Base-by-base conservation (phyloP, 1,139 yeast genomes). In the Taphrina confusa region DNA sequence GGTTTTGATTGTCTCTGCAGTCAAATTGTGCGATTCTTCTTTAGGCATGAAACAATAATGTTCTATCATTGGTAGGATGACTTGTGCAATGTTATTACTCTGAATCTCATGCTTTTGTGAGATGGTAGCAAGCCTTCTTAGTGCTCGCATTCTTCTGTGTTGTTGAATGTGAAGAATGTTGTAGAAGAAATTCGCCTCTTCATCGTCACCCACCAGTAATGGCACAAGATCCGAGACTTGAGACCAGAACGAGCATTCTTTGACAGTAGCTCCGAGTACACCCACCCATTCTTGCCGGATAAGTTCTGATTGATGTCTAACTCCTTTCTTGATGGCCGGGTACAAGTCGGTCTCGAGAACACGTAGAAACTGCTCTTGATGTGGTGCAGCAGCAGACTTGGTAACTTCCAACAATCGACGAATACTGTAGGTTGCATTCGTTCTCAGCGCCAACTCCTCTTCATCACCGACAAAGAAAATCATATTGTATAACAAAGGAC, bases 91-190 rank as follows among this genome's bases (percentile, higher is more conserved):
- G 66, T 83, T 84, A 40, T 77, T 75, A 39, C 82, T 82, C 1
- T 79, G 73, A 12, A 91, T 72, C 22, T 66, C 63, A 9, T 67
- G 66, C 27, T 73, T 66, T 12, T 65, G 55, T 0, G 78, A 75
- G 47, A 75, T 65, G 6, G 76, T 76, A 27, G 78, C 76, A 33
- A 89, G 74, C 62, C 87, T 79, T 66, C 82, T 79, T 25, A 92
- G 78, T 0, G 97, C 95, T 68, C 89, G 80, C 70, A 86, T 90
- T 68, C 97, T 85, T 73, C 95, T 82, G 68, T 86, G 91, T 22
- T 85, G 70, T 73, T 94, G 98, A 56, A 92, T 83, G 70, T 92
- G 97, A 64, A 80, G 80, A 45, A 94, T 78, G 68, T 90, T 90
- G 62, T 77, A 75, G 75, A 92, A 92, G 69, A 92, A 90, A 70